Conservation (phyloP, 371 early-diverging fungal genomes). For the Mortierella sp. region DNA sequence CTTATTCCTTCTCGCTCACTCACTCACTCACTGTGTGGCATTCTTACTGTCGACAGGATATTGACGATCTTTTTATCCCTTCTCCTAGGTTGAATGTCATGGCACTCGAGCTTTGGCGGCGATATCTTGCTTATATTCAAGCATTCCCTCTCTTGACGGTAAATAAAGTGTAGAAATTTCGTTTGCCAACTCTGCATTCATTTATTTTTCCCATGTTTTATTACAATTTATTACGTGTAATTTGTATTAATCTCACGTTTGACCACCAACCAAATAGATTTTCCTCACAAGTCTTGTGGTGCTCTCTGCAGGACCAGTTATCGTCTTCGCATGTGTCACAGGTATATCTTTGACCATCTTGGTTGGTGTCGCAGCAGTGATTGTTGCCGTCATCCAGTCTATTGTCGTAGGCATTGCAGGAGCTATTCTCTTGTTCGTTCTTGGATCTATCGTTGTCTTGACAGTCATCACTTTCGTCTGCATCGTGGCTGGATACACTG, state of each 20-base stretch:
- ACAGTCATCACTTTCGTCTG: constrained; percentile 35
- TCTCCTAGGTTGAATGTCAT: constrained; percentile 6
- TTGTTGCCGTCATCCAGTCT: constrained; percentile 40
- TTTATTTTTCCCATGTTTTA: background rate
- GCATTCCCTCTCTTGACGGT: constrained; percentile 44
- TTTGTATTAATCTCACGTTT: background rate
- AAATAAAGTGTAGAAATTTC: background rate
- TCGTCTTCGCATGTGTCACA: constrained; percentile 43
- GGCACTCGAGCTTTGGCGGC: constrained; percentile 15
- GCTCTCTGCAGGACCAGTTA: constrained; percentile 43
- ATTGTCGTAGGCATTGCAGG: constrained; percentile 43
- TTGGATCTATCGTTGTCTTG: constrained; percentile 37
- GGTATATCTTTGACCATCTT: constrained; percentile 40
- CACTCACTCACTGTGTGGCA: too few relatives aligned
- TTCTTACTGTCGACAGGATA: background rate
- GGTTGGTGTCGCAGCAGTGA: constrained; percentile 26
- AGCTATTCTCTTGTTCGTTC: constrained; percentile 30
- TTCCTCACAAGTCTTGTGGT: constrained; percentile 31
- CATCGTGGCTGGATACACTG: constrained; percentile 26
- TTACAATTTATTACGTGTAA: background rate
- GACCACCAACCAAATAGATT: constrained; percentile 11
- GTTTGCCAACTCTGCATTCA: background rate
- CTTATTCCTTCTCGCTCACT: background rate
- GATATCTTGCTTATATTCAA: constrained; percentile 14
- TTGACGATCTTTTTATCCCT: background rate